Conservation (phyloP, 2,329 filamentous ascomycete species). For the Nemania sp. region DNA sequence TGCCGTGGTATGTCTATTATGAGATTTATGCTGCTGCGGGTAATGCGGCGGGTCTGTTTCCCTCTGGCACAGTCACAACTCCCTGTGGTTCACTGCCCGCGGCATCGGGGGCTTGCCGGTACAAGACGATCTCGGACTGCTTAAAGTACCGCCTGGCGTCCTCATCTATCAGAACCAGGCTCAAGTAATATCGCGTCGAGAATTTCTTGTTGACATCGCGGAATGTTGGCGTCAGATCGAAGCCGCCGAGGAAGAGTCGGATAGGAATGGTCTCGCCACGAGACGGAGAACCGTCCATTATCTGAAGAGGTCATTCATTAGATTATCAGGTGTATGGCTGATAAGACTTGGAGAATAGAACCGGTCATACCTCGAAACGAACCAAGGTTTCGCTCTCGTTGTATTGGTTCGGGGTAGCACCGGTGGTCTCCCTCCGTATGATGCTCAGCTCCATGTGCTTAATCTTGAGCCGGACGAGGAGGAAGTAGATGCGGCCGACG, state of each 20-base stretch:
- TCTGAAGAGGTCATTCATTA: slow-evolving; percentile 53
- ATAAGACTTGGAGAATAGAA: background rate
- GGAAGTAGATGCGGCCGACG: slow-evolving; percentile 96
- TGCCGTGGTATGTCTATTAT: background rate
- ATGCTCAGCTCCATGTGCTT: slow-evolving; percentile 99
- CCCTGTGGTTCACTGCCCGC: slow-evolving; percentile 51
- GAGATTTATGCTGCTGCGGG: slow-evolving; percentile 30
- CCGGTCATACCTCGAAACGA: slow-evolving; percentile 85
- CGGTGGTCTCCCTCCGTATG: slow-evolving; percentile 94
- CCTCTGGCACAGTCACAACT: slow-evolving; percentile 47
- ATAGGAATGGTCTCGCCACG: slow-evolving; percentile 95
- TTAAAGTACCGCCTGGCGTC: slow-evolving; percentile 98
- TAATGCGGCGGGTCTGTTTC: slow-evolving; percentile 32
- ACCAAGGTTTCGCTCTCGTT: slow-evolving; percentile 99
- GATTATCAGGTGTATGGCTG: background rate
- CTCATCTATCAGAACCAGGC: slow-evolving; percentile 93
- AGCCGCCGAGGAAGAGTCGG: slow-evolving; percentile 92
- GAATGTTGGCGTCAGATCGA: slow-evolving; percentile 97
- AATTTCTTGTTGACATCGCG: slow-evolving; percentile 99
- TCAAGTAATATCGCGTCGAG: slow-evolving; percentile 96
- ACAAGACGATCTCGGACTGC: slow-evolving; percentile 97
- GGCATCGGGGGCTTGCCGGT: slow-evolving; percentile 73
- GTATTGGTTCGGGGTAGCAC: slow-evolving; percentile 96
- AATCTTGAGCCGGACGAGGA: slow-evolving; percentile 96
- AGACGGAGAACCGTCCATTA: slow-evolving; percentile 99